Conservation (phyloP, 1,284 basidiomycete species). For the Cryptococcus sp. region DNA sequence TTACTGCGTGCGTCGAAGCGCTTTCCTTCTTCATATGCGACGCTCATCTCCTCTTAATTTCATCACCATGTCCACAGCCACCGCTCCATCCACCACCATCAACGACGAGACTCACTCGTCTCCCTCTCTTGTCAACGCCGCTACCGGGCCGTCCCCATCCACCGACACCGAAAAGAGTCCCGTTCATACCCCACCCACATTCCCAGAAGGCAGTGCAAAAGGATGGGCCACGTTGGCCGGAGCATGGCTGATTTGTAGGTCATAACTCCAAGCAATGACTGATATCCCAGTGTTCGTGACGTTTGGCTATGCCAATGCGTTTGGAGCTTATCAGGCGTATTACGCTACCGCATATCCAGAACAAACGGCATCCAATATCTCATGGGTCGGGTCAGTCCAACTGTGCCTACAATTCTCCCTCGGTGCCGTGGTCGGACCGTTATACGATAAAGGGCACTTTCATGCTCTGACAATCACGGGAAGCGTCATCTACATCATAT, state of each 20-base stretch:
- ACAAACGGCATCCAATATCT: slow-evolving; percentile 38
- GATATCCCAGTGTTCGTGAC: slow-evolving; percentile 16
- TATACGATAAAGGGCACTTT: slow-evolving; percentile 65
- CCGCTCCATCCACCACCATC: not conserved
- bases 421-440: slow-evolving; percentile 57
- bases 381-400: slow-evolving; percentile 74
- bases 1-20: too few species aligned
- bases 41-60: not conserved
- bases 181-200: slow-evolving; percentile 3
- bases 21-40: not conserved
- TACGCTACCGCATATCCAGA: slow-evolving; percentile 29
- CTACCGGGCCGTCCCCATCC: too few species aligned
- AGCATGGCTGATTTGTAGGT: slow-evolving; percentile 21
- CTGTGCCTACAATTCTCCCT: slow-evolving; percentile 57
- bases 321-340: slow-evolving; percentile 33
- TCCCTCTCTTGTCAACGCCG: too few species aligned
- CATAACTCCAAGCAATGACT: not conserved
- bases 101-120: not conserved
- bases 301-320: slow-evolving; percentile 33
- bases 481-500: slow-evolving; percentile 57
- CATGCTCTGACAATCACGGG: slow-evolving; percentile 55
- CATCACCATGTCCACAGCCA: not conserved
- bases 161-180: not conserved
- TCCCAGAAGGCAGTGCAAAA: slow-evolving; percentile 25
- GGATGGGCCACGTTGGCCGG: slow-evolving; percentile 25